Evolutionary conservation across 768 basidiomycete species (phyloP).

Genomic region (Xanthoconium purpureum): DNA sequence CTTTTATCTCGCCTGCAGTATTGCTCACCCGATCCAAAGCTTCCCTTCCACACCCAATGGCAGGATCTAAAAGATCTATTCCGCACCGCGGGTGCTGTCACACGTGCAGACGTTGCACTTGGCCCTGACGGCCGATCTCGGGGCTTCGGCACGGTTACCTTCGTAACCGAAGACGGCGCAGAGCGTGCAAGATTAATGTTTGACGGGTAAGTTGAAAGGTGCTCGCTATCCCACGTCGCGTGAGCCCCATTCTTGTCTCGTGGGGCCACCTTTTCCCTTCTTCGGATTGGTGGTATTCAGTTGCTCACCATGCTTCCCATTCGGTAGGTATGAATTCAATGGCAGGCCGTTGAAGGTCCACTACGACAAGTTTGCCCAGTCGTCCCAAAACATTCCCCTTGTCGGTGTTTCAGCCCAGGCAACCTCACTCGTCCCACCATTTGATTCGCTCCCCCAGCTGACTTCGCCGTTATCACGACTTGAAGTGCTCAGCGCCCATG

Average conservation of each 20-base stretch:
- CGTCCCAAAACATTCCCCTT: constrained; percentile 26
- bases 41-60: constrained; percentile 95
- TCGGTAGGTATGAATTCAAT: constrained; percentile 76
- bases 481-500: constrained; percentile 25
- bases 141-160: constrained; percentile 91
- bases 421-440: constrained; percentile 13
- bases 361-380: constrained; percentile 75
- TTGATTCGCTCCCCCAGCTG: constrained; percentile 25
- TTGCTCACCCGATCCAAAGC: constrained; percentile 42
- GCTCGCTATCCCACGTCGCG: too few relatives aligned
- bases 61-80: constrained; percentile 97
- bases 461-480: constrained; percentile 21
- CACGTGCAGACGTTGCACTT: constrained; percentile 87
- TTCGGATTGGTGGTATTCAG: background rate
- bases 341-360: constrained; percentile 87
- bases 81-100: constrained; percentile 83
- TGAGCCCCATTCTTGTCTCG: too few relatives aligned
- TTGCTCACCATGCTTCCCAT: constrained; percentile 6
- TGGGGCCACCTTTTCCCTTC: background rate
- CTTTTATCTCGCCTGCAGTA: constrained; percentile 3
- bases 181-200: constrained; percentile 83
- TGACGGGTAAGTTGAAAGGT: constrained; percentile 65
- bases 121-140: constrained; percentile 85
- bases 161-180: constrained; percentile 79
- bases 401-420: constrained; percentile 24